These are phyloP conservation scores for Calonectria fujianensis DNA, from an alignment of 2,329 filamentous ascomycete genomes.

Conservation along the genomic window DNA sequence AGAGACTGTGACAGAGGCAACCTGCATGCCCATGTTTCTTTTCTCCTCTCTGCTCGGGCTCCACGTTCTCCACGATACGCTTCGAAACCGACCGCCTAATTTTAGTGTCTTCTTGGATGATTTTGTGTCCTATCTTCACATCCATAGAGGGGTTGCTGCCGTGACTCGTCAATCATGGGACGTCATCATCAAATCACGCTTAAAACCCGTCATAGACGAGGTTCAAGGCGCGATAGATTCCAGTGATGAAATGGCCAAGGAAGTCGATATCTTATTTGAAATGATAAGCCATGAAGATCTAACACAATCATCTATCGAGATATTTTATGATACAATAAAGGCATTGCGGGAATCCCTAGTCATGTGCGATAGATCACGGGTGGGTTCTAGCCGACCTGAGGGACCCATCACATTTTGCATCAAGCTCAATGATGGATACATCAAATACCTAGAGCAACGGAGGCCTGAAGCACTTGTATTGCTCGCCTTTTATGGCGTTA, in stretches of 20 bases:
- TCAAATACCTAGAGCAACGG: slow-evolving; percentile 33
- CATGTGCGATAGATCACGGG: background rate
- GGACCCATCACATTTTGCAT: slow-evolving; percentile 24
- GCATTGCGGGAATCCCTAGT: background rate
- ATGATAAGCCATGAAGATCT: slow-evolving; percentile 11
- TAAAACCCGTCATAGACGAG: background rate
- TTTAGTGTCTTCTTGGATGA: slow-evolving; percentile 16
- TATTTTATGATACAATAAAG: background rate
- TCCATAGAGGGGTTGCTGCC: slow-evolving; percentile 37
- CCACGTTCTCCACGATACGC: slow-evolving; percentile 39
- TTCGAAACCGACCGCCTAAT: background rate
- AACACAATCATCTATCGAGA: background rate
- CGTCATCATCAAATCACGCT: slow-evolving; percentile 2
- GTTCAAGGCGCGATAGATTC: background rate
- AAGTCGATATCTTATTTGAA: background rate
- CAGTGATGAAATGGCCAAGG: background rate
- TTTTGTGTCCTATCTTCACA: slow-evolving; percentile 33
- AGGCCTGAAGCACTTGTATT: slow-evolving; percentile 42
- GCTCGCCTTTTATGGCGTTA: slow-evolving; percentile 27
- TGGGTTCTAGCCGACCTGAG: background rate
- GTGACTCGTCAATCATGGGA: slow-evolving; percentile 18
- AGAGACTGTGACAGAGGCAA: slow-evolving; percentile 17
- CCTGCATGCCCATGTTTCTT: slow-evolving; percentile 38
- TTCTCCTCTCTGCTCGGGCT: slow-evolving; percentile 39
- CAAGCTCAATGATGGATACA: slow-evolving; percentile 3